Evolutionary conservation across 2,329 filamentous ascomycete species (phyloP).

Genomic region (Paecilomyces niveus): DNA sequence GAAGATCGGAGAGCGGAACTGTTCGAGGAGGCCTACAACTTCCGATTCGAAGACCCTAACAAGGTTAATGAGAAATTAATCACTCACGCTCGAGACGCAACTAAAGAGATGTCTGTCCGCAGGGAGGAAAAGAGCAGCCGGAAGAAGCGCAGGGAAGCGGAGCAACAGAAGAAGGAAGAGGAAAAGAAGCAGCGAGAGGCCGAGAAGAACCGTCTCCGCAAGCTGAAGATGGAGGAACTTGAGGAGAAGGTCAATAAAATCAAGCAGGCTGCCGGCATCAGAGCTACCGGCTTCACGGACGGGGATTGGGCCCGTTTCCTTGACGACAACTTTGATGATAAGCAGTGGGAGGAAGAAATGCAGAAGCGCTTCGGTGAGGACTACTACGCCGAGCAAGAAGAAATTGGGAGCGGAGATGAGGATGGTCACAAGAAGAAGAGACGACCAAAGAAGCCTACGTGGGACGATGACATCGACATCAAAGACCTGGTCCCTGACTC

Average conservation of each 20-base stretch:
- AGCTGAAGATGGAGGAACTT: constrained; percentile 84
- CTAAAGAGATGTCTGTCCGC: constrained; percentile 73
- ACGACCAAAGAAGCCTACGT: constrained; percentile 72
- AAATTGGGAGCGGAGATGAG: constrained; percentile 41
- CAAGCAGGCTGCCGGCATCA: constrained; percentile 77
- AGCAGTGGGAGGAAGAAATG: constrained; percentile 89
- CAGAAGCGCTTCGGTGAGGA: constrained; percentile 76
- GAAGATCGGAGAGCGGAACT: constrained; percentile 69
- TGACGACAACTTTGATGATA: constrained; percentile 81
- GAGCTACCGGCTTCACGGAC: constrained; percentile 58
- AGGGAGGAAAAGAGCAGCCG: constrained; percentile 72
- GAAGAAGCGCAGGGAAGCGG: constrained; percentile 70
- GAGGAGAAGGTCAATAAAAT: constrained; percentile 82
- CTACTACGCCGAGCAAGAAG: constrained; percentile 72
- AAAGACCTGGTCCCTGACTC: constrained; percentile 85
- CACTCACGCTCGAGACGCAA: constrained; percentile 82
- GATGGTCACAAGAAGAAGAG: constrained; percentile 50
- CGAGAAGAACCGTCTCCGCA: constrained; percentile 76
- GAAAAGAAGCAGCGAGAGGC: constrained; percentile 69
- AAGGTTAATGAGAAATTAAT: constrained; percentile 82
- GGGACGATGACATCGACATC: constrained; percentile 98
- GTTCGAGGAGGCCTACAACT: constrained; percentile 89
- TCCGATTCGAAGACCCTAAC: constrained; percentile 87
- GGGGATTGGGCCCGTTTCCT: constrained; percentile 81
- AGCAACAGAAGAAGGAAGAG: constrained; percentile 68